Evolutionary conservation across 345 rosid species (phyloP).

Genomic region (Trapa incisa): DNA sequence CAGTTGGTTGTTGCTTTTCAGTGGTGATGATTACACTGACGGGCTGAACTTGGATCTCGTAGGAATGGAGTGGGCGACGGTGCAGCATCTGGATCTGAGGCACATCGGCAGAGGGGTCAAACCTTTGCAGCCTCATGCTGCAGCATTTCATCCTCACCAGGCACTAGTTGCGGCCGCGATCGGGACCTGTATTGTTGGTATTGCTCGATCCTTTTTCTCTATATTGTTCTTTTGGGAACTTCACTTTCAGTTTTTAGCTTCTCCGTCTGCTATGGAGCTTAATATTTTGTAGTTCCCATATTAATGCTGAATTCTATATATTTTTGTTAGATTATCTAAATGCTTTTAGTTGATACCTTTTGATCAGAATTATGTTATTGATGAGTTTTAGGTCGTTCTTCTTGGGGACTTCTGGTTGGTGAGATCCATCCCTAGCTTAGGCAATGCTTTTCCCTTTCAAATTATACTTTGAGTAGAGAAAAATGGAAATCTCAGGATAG

Average conservation of each 20-base stretch:
- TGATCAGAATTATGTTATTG: neutral
- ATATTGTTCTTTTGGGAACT: neutral
- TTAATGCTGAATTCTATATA: neutral
- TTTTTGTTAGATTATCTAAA: no score
- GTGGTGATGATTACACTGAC: neutral
- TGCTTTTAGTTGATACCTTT: neutral
- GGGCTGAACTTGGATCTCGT: neutral
- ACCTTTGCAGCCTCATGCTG: slow-evolving; percentile 82
- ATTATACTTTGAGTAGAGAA: neutral
- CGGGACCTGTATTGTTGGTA: slow-evolving; percentile 69
- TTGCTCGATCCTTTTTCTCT: neutral
- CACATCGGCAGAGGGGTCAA: slow-evolving; percentile 67
- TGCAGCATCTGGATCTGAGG: slow-evolving; percentile 93
- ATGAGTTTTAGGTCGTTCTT: neutral
- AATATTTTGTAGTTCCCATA: neutral
- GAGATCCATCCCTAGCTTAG: neutral
- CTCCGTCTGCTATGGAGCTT: no score
- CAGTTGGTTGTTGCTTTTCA: neutral
- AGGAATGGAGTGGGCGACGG: slow-evolving; percentile 92
- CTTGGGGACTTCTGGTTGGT: neutral
- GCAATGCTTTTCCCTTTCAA: neutral
- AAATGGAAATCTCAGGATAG: neutral
- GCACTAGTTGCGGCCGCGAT: slow-evolving; percentile 68
- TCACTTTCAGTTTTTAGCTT: no score
- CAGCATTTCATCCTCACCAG: slow-evolving; percentile 76